These are phyloP conservation scores for Camillea tinctor DNA, from an alignment of 2,329 filamentous ascomycete genomes.

Conservation along the genomic window DNA sequence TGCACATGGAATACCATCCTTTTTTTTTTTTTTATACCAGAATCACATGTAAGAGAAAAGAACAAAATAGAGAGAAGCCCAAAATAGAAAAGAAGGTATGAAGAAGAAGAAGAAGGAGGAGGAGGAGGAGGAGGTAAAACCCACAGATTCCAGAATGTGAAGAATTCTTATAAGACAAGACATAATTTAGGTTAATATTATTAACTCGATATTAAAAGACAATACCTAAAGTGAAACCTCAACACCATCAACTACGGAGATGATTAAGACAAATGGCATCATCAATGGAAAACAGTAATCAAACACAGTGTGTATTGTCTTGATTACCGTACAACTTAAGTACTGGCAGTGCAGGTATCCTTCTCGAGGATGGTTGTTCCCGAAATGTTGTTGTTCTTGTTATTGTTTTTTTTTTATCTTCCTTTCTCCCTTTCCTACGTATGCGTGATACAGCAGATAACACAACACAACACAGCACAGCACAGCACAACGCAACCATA, in stretches of 20 bases:
- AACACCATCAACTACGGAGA: not conserved
- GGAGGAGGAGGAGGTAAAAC: too few species aligned
- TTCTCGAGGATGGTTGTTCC: not conserved
- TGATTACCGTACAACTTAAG: not conserved
- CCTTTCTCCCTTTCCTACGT: too few species aligned
- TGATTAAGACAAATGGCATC: not conserved
- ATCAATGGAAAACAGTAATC: not conserved
- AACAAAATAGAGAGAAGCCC: too few species aligned
- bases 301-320: not conserved
- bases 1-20: not conserved
- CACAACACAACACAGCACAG: conserved; percentile 12
- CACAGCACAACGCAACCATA: conserved; percentile 6
- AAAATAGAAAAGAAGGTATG: too few species aligned
- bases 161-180: too few species aligned
- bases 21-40: not conserved
- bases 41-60: not conserved
- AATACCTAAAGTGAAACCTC: not conserved
- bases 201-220: not conserved
- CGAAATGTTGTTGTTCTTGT: conserved; percentile 6
- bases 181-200: too few species aligned
- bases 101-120: too few species aligned
- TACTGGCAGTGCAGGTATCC: too few species aligned
- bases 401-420: conserved; percentile 6
- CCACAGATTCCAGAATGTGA: too few species aligned
- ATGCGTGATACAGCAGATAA: too few species aligned